Conservation (phyloP, 2,329 filamentous ascomycete genomes). For the Pseudogymnoascus sp. region DNA sequence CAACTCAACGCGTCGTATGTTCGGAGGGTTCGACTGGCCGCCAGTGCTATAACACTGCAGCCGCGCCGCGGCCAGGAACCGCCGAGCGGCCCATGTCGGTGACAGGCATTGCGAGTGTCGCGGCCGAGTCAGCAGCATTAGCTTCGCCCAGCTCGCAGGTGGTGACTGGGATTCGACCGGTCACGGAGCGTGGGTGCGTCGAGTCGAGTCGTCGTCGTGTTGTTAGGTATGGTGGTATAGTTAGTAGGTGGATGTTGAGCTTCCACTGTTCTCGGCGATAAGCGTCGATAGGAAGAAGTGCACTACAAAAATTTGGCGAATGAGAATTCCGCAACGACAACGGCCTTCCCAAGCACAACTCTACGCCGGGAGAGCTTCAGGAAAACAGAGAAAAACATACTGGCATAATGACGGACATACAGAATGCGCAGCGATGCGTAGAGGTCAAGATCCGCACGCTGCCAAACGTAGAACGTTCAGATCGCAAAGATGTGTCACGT, state of each 20-base stretch:
- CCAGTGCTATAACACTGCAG: conserved; percentile 2
- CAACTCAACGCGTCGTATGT: background rate
- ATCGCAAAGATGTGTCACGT: conserved; percentile 28
- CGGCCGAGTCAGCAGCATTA: conserved; percentile 38
- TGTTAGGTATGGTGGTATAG: background rate
- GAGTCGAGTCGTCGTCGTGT: background rate
- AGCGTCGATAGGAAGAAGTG: conserved; percentile 6
- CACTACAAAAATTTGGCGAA: conserved; percentile 6
- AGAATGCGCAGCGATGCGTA: conserved; percentile 22
- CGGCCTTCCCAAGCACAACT: background rate
- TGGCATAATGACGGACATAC: conserved; percentile 18
- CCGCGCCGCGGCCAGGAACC: conserved; percentile 19
- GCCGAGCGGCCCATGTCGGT: conserved; percentile 32
- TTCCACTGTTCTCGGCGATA: background rate
- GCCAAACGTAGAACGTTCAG: conserved; percentile 24
- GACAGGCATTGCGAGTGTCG: conserved; percentile 36
- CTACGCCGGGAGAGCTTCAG: background rate
- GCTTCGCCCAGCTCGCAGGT: conserved; percentile 21
- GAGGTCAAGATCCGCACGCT: conserved; percentile 28
- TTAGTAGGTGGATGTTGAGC: background rate
- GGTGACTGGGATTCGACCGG: conserved; percentile 20
- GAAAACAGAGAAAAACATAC: background rate
- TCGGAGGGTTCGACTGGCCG: background rate
- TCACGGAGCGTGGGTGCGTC: background rate
- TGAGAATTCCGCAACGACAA: background rate